Base-by-base conservation (phyloP, 306 rosid genomes). In the Morella rubra region DNA sequence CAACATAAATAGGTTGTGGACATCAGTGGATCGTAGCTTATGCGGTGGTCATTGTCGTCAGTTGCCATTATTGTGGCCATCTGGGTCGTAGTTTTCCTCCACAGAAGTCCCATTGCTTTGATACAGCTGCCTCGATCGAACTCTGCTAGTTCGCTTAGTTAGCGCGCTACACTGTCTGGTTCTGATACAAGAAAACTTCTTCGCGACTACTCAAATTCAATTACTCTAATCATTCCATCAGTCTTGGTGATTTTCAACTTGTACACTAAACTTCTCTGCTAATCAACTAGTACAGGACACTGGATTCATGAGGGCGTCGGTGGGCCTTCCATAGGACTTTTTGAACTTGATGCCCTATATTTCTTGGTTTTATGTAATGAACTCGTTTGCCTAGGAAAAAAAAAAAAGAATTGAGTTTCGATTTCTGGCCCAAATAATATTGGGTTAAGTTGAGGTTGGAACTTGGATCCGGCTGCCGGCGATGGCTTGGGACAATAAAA, bases 41-140 rank as follows among this genome's bases (percentile, higher is more conserved):
- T 22, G 64, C 72, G 55, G 82, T 69, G 85, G 84, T 86, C 73
- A 62, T 59, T 51, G 73, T 40, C 51, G 79, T 45, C 75, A 27
- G 16, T 69, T 11, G 50, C 72, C 87, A 74, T 87, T 81, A 83
- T 85, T 73, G 76, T 61, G 44, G 77, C 65, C 80, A 74, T 85
- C 80, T 80, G 75, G 78, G 56, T 72, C 80, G 76, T 58, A 72
- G 85, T 76, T 81, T 80, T 77, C 54, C 66, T 69, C 46, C 71
- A 76, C 69, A 52, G 13, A 14, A 83, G 70, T 77, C 73, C 19
- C 72, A 60, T 73, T 80, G 75, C 83, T 86, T 44, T 67, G 19
- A 42, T 44, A 81, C 84, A 74, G 81, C 59, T 81, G 75, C 85
- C 64, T 78, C 78, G 78, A 75, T 68, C 71, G 75, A 69, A 69